phyloP scores from a whole-genome alignment of 306 rosid species.

The Crataegus laevigata region DNA sequence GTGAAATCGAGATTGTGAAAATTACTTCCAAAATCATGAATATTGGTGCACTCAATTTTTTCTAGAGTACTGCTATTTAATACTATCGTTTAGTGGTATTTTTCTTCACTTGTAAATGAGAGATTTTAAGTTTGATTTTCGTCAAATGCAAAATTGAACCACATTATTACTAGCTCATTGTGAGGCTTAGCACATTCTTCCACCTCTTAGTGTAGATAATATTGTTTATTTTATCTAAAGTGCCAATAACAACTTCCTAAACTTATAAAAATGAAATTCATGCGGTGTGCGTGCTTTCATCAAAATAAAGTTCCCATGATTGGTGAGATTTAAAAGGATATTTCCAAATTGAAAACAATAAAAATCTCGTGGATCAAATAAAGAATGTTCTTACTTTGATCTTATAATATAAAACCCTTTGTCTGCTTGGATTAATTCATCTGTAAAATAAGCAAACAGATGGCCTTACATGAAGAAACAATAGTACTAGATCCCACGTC shows the following conservation, averaged over 20 bases:
- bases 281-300: background rate
- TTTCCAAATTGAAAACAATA: background rate
- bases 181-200: too few species aligned
- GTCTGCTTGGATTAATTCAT: background rate
- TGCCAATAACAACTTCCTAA: too few species aligned
- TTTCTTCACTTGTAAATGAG: accelerated
- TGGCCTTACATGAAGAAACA: background rate
- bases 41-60: too few species aligned
- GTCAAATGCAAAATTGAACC: too few species aligned
- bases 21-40: too few species aligned
- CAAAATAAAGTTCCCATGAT: background rate
- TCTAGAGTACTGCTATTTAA: too few species aligned
- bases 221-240: too few species aligned
- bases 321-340: background rate
- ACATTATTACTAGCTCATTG: too few species aligned
- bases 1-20: too few species aligned
- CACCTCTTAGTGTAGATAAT: too few species aligned
- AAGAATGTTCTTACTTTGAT: conserved; percentile 2
- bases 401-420: background rate
- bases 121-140: too few species aligned
- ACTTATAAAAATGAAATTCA: too few species aligned
- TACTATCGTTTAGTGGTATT: accelerated
- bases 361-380: background rate
- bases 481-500: background rate
- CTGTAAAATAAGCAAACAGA: background rate